A percentile compares a stretch with the other conserved stretches of the same genome.
Conservation (phyloP, 73 alveolate genomes). For the Paramecium octaurelia region DNA sequence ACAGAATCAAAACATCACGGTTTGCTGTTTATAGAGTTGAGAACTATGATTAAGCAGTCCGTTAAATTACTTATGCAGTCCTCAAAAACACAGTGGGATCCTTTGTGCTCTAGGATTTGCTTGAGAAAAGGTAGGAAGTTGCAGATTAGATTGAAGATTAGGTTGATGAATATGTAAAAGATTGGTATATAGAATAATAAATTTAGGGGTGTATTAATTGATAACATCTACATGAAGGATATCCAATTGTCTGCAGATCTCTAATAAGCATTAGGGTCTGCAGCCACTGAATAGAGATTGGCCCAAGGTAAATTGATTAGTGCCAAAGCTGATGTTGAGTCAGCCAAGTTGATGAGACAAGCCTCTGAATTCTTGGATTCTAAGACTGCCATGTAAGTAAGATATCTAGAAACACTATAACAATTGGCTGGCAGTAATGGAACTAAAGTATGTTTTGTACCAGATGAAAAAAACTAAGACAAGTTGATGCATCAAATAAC, state of each 20-base stretch:
- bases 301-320: constrained; percentile 51
- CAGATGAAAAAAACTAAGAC: constrained; percentile 24
- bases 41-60: constrained; percentile 50
- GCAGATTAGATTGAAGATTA: constrained; percentile 35
- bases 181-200: constrained; percentile 31
- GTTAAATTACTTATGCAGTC: constrained; percentile 49
- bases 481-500: constrained; percentile 39
- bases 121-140: constrained; percentile 58
- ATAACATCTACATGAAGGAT: constrained; percentile 33
- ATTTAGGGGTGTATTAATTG: constrained; percentile 35
- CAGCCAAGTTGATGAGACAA: constrained; percentile 54
- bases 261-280: constrained; percentile 47
- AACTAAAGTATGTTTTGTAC: constrained; percentile 42
- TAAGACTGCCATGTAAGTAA: constrained; percentile 62
- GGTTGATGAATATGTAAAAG: constrained; percentile 55
- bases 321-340: constrained; percentile 59
- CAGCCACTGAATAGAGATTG: constrained; percentile 61
- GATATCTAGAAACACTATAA: constrained; percentile 49
- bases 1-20: constrained; percentile 51
- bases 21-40: constrained; percentile 58
- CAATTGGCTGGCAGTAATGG: constrained; percentile 18
- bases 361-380: constrained; percentile 60
- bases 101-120: constrained; percentile 46
- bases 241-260: constrained; percentile 7
- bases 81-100: constrained; percentile 55